phyloP scores from a whole-genome alignment of 441 rosid species.

The Melastoma candidum region DNA sequence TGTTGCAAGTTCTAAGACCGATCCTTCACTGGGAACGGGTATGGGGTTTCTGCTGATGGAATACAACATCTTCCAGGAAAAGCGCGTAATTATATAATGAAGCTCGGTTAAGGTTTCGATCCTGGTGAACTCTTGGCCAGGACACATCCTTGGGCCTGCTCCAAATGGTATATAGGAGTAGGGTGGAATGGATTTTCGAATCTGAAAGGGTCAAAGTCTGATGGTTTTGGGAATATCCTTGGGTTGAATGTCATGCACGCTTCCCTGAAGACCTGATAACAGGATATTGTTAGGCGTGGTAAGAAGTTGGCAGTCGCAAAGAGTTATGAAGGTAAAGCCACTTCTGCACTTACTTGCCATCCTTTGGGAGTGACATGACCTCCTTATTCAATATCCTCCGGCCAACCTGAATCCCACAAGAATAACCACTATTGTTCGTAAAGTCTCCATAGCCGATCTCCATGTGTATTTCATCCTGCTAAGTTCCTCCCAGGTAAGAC shows the following conservation, averaged over 20 bases:
- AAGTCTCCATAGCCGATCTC: slow-evolving; percentile 30
- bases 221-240: slow-evolving; percentile 12
- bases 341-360: slow-evolving; percentile 18
- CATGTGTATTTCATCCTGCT: slow-evolving; percentile 50
- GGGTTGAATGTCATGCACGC: slow-evolving; percentile 19
- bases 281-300: too few species aligned
- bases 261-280: slow-evolving; percentile 15
- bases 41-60: slow-evolving; percentile 14
- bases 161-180: slow-evolving; percentile 23
- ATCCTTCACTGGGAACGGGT: slow-evolving; percentile 18
- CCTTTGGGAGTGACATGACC: slow-evolving; percentile 24
- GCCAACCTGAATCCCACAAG: slow-evolving; percentile 14
- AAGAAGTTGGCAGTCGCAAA: too few species aligned
- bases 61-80: slow-evolving; percentile 14
- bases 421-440: slow-evolving; percentile 20
- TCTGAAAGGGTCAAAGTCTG: slow-evolving; percentile 19
- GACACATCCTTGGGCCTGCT: slow-evolving; percentile 23
- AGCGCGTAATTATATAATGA: slow-evolving; percentile 24
- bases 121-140: slow-evolving; percentile 31
- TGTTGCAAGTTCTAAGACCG: slow-evolving; percentile 15
- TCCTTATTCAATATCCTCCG: slow-evolving; percentile 20
- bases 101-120: slow-evolving; percentile 22
- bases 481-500: slow-evolving; percentile 41
- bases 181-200: slow-evolving; percentile 18
- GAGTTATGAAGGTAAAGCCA: too few species aligned